A percentile compares a stretch with the other conserved stretches of the same genome.
Evolutionary conservation across 768 basidiomycete genomes (phyloP).

Genomic region (Sporobolomyces roseus): DNA sequence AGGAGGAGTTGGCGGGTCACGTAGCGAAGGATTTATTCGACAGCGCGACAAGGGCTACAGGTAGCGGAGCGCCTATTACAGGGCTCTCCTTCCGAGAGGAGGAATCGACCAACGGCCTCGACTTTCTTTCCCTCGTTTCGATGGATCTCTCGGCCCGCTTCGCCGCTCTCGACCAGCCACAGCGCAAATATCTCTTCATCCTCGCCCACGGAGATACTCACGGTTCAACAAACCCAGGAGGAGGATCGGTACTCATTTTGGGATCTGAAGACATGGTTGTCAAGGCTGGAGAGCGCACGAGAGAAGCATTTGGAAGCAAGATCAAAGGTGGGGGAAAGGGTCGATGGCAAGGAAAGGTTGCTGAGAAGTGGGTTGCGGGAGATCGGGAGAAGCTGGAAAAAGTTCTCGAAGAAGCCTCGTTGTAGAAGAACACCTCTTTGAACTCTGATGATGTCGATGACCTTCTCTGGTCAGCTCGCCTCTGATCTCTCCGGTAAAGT

Average conservation of each 20-base stretch:
- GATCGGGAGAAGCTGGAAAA: conserved; percentile 27
- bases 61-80: not conserved
- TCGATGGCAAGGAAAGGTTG: conserved; percentile 70
- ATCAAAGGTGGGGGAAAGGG: conserved; percentile 79
- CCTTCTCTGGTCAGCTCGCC: too few species aligned
- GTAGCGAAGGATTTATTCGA: conserved; percentile 44
- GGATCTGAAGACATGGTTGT: conserved; percentile 61
- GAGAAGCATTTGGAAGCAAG: conserved; percentile 46
- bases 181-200: conserved; percentile 23
- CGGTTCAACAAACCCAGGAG: conserved; percentile 54
- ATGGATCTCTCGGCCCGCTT: conserved; percentile 20
- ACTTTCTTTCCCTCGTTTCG: conserved; percentile 39
- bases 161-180: not conserved
- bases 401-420: not conserved
- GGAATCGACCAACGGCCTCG: conserved; percentile 42
- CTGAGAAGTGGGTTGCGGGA: conserved; percentile 61
- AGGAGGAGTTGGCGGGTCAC: conserved; percentile 61
- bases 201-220: conserved; percentile 34
- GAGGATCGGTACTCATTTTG: conserved; percentile 56
- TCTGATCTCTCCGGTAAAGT: too few species aligned
- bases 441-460: too few species aligned
- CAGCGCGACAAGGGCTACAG: not conserved
- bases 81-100: conserved; percentile 37
- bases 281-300: conserved; percentile 49
- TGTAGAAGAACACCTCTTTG: too few species aligned